These are phyloP conservation scores for Ascoidea rubescens DNA, from an alignment of 805 yeast genomes.

Conservation along the genomic window DNA sequence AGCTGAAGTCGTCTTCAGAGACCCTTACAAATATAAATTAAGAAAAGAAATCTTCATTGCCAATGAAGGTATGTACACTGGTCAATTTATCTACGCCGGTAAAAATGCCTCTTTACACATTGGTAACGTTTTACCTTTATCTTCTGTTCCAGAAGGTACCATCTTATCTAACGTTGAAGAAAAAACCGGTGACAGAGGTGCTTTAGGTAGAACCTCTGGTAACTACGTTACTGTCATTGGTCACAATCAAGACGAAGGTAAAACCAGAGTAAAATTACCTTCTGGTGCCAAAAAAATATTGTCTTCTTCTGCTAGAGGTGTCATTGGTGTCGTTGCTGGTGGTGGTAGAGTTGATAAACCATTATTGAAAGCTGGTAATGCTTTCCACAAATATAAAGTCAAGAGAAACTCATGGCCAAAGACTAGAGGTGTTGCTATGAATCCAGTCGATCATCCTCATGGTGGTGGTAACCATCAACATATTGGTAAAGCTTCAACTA, in stretches of 20 bases:
- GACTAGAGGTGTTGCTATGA: slow-evolving; percentile 99
- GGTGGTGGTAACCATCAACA: slow-evolving; percentile 99
- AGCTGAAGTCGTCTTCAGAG: slow-evolving; percentile 98
- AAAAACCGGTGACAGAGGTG: slow-evolving; percentile 99
- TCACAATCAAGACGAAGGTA: slow-evolving; percentile 98
- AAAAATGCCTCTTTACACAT: slow-evolving; percentile 93
- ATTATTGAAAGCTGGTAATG: slow-evolving; percentile 99
- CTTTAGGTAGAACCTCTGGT: slow-evolving; percentile 98
- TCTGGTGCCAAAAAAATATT: slow-evolving; percentile 97
- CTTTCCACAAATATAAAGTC: slow-evolving; percentile 98
- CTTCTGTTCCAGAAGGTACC: slow-evolving; percentile 98
- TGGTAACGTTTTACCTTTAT: slow-evolving; percentile 95
- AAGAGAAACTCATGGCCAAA: slow-evolving; percentile 99
- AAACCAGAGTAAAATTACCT: slow-evolving; percentile 98
- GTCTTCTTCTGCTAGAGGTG: slow-evolving; percentile 97
- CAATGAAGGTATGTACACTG: slow-evolving; percentile 99
- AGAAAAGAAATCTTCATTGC: slow-evolving; percentile 99
- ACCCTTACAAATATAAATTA: slow-evolving; percentile 96
- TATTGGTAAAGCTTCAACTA: slow-evolving; percentile 99
- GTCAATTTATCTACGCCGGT: slow-evolving; percentile 98
- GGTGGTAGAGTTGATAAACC: slow-evolving; percentile 99
- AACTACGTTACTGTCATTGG: slow-evolving; percentile 98
- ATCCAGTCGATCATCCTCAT: slow-evolving; percentile 99
- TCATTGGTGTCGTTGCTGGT: slow-evolving; percentile 99
- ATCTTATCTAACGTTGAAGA: slow-evolving; percentile 97